Conservation (phyloP, 306 rosid species). For the Cicer yamashitae region DNA sequence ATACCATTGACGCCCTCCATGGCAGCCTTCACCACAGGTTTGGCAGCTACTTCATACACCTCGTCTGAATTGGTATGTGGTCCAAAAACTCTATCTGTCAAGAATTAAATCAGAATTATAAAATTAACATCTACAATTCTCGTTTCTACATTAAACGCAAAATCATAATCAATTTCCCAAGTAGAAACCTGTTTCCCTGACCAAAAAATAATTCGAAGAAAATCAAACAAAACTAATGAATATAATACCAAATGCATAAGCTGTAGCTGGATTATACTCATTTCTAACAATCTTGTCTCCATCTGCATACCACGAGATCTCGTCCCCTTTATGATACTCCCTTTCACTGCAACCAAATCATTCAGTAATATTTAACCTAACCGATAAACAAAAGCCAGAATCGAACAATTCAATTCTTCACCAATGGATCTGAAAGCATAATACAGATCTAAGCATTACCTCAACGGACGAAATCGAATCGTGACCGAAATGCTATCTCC, state of each 20-base stretch:
- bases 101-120: slow-evolving; percentile 45
- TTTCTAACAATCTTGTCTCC: slow-evolving; percentile 94
- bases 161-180: slow-evolving; percentile 23
- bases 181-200: slow-evolving; percentile 11
- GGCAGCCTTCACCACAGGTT: slow-evolving; percentile 94
- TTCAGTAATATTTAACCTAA: slow-evolving; percentile 47
- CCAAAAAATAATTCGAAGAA: slow-evolving; percentile 4
- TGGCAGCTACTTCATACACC: slow-evolving; percentile 97
- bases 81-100: slow-evolving; percentile 96
- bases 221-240: slow-evolving; percentile 29
- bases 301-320: slow-evolving; percentile 94
- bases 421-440: slow-evolving; percentile 66
- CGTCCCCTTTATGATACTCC: slow-evolving; percentile 94
- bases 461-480: slow-evolving; percentile 96
- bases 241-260: slow-evolving; percentile 94
- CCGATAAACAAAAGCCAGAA: slow-evolving; percentile 38
- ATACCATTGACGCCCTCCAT: slow-evolving; percentile 99
- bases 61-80: slow-evolving; percentile 77
- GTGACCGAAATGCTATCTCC: slow-evolving; percentile 98
- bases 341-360: slow-evolving; percentile 80
- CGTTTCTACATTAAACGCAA: slow-evolving; percentile 31
- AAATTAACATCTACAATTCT: slow-evolving; percentile 40
- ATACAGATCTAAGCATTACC: slow-evolving; percentile 83
- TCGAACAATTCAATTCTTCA: slow-evolving; percentile 43
- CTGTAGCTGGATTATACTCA: slow-evolving; percentile 87